A percentile compares a stretch with the other conserved stretches of the same genome.
phyloP scores from a whole-genome alignment of 2,329 filamentous ascomycete genomes.

The Penicillium palitans region DNA sequence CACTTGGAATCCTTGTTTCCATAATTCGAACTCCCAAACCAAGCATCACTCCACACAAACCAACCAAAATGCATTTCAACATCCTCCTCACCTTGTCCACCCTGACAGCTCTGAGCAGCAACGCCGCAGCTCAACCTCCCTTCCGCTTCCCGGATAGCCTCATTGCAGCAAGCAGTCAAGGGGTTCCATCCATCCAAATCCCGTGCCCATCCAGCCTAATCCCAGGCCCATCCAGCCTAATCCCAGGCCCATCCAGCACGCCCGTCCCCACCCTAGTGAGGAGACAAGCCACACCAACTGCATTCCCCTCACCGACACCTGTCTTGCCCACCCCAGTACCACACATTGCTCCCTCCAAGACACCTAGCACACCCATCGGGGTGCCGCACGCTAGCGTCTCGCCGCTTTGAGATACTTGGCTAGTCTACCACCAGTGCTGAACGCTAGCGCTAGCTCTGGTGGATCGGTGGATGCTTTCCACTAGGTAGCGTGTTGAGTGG shows the following conservation, averaged over 20 bases:
- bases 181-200: neutral
- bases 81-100: conserved; percentile 1
- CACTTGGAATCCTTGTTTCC: neutral
- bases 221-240: neutral
- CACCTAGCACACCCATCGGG: too few species aligned
- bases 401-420: too few species aligned
- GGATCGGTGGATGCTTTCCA: neutral
- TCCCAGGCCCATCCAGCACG: neutral
- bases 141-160: neutral
- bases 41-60: neutral
- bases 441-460: neutral
- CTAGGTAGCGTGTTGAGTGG: neutral
- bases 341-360: too few species aligned
- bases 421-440: too few species aligned
- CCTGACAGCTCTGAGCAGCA: neutral
- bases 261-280: neutral
- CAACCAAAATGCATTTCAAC: neutral
- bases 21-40: neutral
- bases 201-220: too few species aligned
- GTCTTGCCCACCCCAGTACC: neutral
- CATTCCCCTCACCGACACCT: neutral
- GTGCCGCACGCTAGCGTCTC: too few species aligned
- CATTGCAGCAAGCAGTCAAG: neutral
- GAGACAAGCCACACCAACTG: neutral
- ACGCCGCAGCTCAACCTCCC: neutral